Base-by-base conservation (phyloP, 2,329 filamentous ascomycete genomes). In the Verticillium klebahnii region DNA sequence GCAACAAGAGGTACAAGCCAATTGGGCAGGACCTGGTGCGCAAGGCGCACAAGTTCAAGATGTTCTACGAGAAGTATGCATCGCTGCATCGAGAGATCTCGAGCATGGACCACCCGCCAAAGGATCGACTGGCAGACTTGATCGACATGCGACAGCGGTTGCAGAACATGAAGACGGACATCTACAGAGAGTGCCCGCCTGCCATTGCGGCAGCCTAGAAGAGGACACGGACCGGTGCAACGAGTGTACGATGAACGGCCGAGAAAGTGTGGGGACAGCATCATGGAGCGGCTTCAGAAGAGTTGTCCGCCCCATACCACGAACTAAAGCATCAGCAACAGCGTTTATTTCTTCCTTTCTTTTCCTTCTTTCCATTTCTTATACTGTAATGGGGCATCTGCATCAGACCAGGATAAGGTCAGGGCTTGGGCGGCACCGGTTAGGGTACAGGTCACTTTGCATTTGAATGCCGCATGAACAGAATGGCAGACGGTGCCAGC, bases 151-250 rank as follows among this genome's bases (percentile, higher is more conserved):
- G 83, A 61, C 73, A 78, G 32, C 76, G 80, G 37, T 73, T 89
- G 57, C 76, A 80, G 65, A 66, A 66, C n/a, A 81, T 88, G 80
- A 89, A 89, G 77, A 75, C 71, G 65, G 79, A 85, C 62, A 88
- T 89, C 55, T 82, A 85, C 67, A 73, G 73, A 65, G 78, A 80
- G 71, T 77, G 71, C 69, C 74, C 69, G 60, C 74, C 65, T 5
- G 67, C 67, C 36, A 69, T 66, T 32, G 61, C 63, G 36, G 63
- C 65, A 45, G 63, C 61, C n/a, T 66, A 65, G 29, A 25, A 32
- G 19, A 5, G n/a, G 45, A 25, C 19, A 5, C 2, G n/a, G 19
- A 23, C 19, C n/a, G 45, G 45, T 52, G 11, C 45, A 52, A 52
- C 12, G 45, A 52, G 45, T 23, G 45, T 52, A 52, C 19, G 45